Evolutionary conservation across 2,329 filamentous ascomycete species (phyloP), one percentile per base, ranked within the genome.

Genomic region (Alternaria gaisen): DNA sequence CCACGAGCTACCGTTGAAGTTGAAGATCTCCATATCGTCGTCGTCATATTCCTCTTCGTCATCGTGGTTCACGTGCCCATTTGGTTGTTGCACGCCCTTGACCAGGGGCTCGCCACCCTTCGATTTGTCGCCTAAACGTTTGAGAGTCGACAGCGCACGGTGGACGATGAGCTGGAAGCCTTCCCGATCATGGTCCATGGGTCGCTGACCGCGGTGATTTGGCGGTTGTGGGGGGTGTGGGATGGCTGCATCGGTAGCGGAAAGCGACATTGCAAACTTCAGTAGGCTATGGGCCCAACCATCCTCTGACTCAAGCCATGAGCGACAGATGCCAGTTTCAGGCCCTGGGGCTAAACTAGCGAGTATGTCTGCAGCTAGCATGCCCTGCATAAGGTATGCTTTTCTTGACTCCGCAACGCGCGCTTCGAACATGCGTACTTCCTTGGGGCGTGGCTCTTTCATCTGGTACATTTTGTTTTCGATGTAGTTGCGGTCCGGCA

Each of bases 311-410:
- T 90, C 88, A 8, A 98, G 85, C 94, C 95, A 98, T 0, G 87
- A 84, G 57, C 88, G 87, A 4, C 94, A 90, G 8, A 97, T 80
- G 4, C 87, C 86, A 16, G 85, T 86, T 66, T 96, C 93, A n/a
- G 87, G 84, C 5, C 86, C 86, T 3, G 90, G 90, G 3, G 88
- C 87, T 28, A 97, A 83, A 10, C 89, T 89, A 0, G 93, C 88
- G 3, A 98, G 81, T 53, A 98, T 96, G 68, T 98, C 94, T 0
- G 93, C 94, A 1, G 93, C 91, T 6, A 98, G 84, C 70, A 98
- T 87, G 1, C 93, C 94, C 80, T 99, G 95, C 86, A 97, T 95
- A 11, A 99, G 82, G 71, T 93, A 90, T 0, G 95, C 91, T 78
- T 97, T 97, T 58, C 95, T 89, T 4, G 87, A 88, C 75, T 97